These are phyloP conservation scores for Salix caprea DNA, from an alignment of 345 rosid genomes.

Conservation along the genomic window DNA sequence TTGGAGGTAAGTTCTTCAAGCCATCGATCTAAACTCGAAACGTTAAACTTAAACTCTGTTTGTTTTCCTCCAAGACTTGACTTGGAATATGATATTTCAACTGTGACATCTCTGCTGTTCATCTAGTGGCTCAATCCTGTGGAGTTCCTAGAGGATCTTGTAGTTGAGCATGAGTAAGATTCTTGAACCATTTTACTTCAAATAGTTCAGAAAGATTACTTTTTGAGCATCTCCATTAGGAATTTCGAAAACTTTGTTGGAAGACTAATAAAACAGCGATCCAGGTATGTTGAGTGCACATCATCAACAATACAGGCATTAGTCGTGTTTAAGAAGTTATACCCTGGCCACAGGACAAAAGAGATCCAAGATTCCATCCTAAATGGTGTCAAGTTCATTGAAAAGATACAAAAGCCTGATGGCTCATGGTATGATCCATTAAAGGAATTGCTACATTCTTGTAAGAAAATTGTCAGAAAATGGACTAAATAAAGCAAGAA, in stretches of 20 bases:
- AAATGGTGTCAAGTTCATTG: constrained; percentile 11
- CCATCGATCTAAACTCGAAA: neutral
- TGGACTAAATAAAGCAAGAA: neutral
- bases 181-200: neutral
- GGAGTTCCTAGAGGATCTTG: constrained; percentile 18
- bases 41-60: neutral
- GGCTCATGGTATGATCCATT: constrained; percentile 20
- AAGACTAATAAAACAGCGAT: neutral
- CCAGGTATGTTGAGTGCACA: constrained; percentile 23
- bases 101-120: neutral
- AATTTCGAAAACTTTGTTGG: no score
- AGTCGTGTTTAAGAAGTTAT: constrained; percentile 10
- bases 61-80: neutral
- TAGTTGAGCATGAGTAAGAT: constrained; percentile 25
- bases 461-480: neutral
- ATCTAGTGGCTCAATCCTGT: constrained; percentile 18
- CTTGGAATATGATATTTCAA: neutral
- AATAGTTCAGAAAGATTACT: no score
- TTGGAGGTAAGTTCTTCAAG: constrained; percentile 21
- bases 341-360: constrained; percentile 16
- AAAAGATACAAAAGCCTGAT: constrained; percentile 15
- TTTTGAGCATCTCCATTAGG: no score
- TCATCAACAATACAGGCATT: constrained; percentile 18
- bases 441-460: no score
- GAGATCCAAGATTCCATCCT: constrained; percentile 14